Conservation (phyloP, 257 asterid species). For the Solanum piurae region DNA sequence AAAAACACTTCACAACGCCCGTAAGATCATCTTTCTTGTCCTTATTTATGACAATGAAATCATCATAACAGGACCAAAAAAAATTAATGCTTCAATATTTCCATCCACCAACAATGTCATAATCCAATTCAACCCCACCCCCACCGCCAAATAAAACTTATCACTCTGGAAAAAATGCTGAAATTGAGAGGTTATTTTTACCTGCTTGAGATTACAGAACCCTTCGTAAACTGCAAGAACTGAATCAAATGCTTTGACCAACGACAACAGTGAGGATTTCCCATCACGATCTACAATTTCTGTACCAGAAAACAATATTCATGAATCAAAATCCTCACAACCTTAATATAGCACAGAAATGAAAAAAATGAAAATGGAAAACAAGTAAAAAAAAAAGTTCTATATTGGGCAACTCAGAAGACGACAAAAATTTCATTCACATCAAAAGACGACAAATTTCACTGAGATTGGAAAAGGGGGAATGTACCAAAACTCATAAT, state of each 20-base stretch:
- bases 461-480: not conserved
- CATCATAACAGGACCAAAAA: conserved; percentile 21
- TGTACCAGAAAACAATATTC: conserved; percentile 10
- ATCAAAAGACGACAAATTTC: not conserved
- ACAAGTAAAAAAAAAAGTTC: not conserved
- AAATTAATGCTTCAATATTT: not conserved
- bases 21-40: not conserved
- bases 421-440: not conserved
- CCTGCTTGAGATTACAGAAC: conserved; percentile 95
- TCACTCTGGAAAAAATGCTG: not conserved
- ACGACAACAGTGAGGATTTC: conserved; percentile 65
- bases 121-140: not conserved
- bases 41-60: not conserved
- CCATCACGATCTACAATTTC: conserved; percentile 93
- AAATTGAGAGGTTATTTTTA: not conserved
- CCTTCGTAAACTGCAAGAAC: conserved; percentile 92
- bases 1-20: not conserved
- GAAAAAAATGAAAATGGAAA: not conserved
- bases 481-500: not conserved
- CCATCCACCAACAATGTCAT: conserved; percentile 37
- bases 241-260: conserved; percentile 84
- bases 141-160: not conserved
- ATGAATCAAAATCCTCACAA: not conserved
- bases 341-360: not conserved
- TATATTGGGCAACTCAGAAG: not conserved